Conservation (phyloP, 805 yeast genomes). For the Candida easanensis region DNA sequence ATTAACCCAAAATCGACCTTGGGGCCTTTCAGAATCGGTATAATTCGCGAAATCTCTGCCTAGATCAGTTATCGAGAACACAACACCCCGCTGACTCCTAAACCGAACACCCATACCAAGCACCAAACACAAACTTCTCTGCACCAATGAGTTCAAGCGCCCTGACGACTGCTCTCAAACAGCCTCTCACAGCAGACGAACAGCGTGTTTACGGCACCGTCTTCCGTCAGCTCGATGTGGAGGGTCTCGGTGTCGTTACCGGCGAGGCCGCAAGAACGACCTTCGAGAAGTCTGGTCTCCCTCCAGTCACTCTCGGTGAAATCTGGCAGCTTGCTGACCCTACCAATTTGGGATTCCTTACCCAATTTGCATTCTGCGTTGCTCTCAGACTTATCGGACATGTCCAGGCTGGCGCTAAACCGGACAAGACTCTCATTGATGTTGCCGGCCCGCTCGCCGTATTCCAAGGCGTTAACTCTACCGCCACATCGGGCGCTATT, state of each 20-base stretch:
- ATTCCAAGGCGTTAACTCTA: slow-evolving; percentile 35
- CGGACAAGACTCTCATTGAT: slow-evolving; percentile 53
- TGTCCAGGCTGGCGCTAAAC: slow-evolving; percentile 68
- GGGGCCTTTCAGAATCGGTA: too few species aligned
- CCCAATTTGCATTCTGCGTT: slow-evolving; percentile 73
- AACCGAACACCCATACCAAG: not conserved
- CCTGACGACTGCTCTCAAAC: slow-evolving; percentile 21
- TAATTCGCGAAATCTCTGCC: too few species aligned
- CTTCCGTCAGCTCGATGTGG: slow-evolving; percentile 78
- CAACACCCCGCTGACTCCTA: not conserved
- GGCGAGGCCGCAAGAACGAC: slow-evolving; percentile 84
- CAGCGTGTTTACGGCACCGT: slow-evolving; percentile 67
- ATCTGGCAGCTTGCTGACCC: slow-evolving; percentile 94
- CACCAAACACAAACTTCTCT: not conserved
- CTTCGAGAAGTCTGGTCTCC: slow-evolving; percentile 81
- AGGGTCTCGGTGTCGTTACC: slow-evolving; percentile 74
- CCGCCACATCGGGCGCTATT: not conserved
- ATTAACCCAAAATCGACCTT: too few species aligned
- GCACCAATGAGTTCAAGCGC: slow-evolving; percentile 11
- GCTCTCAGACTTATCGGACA: slow-evolving; percentile 90
- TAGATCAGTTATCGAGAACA: not conserved
- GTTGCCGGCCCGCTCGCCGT: slow-evolving; percentile 63
- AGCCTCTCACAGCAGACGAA: slow-evolving; percentile 66
- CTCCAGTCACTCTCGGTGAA: slow-evolving; percentile 76
- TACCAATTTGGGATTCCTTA: slow-evolving; percentile 81